Evolutionary conservation across 176 grass and related monocot genomes (phyloP), one percentile per base, ranked within the genome.

Genomic region (Poa annua): DNA sequence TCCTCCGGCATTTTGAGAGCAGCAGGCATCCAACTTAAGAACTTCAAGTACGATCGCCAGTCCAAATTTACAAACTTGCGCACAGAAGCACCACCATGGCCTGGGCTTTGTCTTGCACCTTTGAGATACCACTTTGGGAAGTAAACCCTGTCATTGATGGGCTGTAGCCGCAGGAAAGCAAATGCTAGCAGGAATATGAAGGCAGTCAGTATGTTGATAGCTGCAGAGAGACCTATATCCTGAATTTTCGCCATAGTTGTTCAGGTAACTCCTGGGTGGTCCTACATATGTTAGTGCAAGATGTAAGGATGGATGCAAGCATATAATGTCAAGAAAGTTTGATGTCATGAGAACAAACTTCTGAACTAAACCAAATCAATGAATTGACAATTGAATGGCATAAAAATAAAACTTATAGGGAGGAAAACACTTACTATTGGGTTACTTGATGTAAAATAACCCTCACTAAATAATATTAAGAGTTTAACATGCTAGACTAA

Each of bases 41-140:
- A 96, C 86, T 75, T 96, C 59, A 99, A 80, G 88, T 99, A 99
- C 16, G 93, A 94, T 14, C 86, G 90, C 91, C 87, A 70, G 81
- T 99, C 88, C 80, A 99, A 86, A 88, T 99, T 99, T 72, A 99
- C 89, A 87, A 99, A 96, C 74, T 99, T 99, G 11, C 81, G 81
- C 73, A 94, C 78, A 83, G 92, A 83, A 69, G 78, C 54, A 86
- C 89, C 91, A 60, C 89, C 88, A 41, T 76, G 83, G 72, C 77
- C 83, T 84, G 97, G 97, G 49, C 93, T 96, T 86, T 86, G 92
- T 87, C 97, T 96, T 71, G 91, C 75, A 64, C 93, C 97, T 90
- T 92, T 99, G 68, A 99, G 83, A 84, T 99, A 99, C 97, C 97
- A 99, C 86, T 99, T 99, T 81, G 97, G 91, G 71, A 99, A 99